Evolutionary conservation across 371 early-diverging fungal genomes (phyloP), one percentile per base, ranked within the genome.

Genomic region (Gilbertella persicaria): DNA sequence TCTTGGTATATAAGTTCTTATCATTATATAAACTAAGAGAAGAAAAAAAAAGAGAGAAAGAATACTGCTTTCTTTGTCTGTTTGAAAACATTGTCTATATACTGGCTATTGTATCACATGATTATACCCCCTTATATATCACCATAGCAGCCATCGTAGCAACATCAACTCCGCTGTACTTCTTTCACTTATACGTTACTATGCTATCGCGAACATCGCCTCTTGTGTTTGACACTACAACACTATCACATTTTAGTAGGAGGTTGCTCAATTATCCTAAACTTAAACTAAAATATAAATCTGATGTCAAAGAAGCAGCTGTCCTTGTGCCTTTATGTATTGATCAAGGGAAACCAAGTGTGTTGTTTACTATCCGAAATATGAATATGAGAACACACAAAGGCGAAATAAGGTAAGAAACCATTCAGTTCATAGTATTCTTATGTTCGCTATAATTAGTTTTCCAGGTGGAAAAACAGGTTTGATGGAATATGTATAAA

Each of bases 351-450:
- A 65, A 79, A 36, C 85, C 88, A 1, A 83, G 86, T 49, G 73
- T 96, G 12, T 58, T 96, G 21, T 92, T 96, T 60, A 93, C 94
- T 8, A 80, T 93, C 8, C 80, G 96, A 26, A 82, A 85, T 50
- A 64, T 64, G 14, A 74, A 75, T 33, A 66, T 96, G 66, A 69
- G 87, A 28, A 71, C 81, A 13, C 95, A 95, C 67, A 80, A 78
- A 14, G 93, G 94, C 14, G 93, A 94, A 62, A 83, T 89, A 38
- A 86, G 85, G 85, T 86, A 30, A 44, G 21, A 17, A 9, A 41
- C 16, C 4, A 20, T 5, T 21, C 20, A 41, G 4, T 37, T 37
- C 14, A 4, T 37, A 37, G n/a, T 37, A 14, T 37, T 14, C 19
- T 21, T 36, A 43, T 12, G 41, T 30, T 24, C 33, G 5, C 8